These are phyloP conservation scores for Hemileia vastatrix DNA, from an alignment of 1,284 basidiomycete genomes.

Conservation along the genomic window DNA sequence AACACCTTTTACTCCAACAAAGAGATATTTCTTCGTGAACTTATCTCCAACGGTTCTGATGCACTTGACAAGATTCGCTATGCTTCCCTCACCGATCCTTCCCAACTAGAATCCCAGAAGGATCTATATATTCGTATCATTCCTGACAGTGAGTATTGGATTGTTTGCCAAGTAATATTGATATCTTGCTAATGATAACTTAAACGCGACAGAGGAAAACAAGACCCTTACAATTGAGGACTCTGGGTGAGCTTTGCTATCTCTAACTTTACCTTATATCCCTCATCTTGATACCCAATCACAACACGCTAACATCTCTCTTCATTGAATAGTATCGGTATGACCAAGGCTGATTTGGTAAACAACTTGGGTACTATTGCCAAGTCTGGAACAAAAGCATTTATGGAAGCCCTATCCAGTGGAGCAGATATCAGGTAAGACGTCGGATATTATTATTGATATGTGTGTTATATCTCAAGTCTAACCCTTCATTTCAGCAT, in stretches of 20 bases:
- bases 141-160: constrained; percentile 48
- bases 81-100: constrained; percentile 79
- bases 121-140: constrained; percentile 76
- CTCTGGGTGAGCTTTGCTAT: constrained; percentile 50
- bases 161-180: no score
- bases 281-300: no score
- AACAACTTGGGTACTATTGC: constrained; percentile 99
- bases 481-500: constrained; percentile 36
- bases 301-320: no score
- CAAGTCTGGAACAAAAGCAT: constrained; percentile 91
- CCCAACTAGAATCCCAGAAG: constrained; percentile 74
- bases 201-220: constrained; percentile 81
- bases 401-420: constrained; percentile 81
- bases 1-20: constrained; percentile 99
- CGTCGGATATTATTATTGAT: background rate
- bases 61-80: constrained; percentile 96
- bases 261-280: constrained; percentile 45
- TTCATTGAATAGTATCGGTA: constrained; percentile 13
- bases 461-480: background rate
- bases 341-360: constrained; percentile 96
- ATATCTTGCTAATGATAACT: no score
- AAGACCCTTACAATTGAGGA: constrained; percentile 86
- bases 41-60: constrained; percentile 76
- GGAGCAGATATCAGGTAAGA: constrained; percentile 77
- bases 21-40: constrained; percentile 93